Conservation (phyloP, 1,284 basidiomycete genomes). For the Neonothopanus nambi region DNA sequence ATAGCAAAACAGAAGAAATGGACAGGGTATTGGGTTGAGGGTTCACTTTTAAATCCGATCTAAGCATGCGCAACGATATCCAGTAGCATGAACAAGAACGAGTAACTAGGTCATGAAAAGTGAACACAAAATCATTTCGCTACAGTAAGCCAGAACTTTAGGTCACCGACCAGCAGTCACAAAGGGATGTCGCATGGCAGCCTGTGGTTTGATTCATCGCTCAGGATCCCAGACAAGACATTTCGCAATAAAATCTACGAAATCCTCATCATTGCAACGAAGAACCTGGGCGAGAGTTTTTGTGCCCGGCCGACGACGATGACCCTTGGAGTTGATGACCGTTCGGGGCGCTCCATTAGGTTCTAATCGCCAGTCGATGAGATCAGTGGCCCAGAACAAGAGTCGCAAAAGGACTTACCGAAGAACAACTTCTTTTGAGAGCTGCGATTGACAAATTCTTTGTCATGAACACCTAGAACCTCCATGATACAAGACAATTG, state of each 20-base stretch:
- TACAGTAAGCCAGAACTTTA: constrained; percentile 47
- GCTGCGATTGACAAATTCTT: too few relatives aligned
- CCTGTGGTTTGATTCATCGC: constrained; percentile 90
- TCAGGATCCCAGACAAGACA: too few relatives aligned
- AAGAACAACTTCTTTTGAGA: too few relatives aligned
- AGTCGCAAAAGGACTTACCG: too few relatives aligned
- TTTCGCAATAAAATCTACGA: too few relatives aligned
- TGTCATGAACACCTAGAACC: too few relatives aligned
- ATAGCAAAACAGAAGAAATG: constrained; percentile 16
- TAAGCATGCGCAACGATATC: constrained; percentile 24
- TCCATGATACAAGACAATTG: too few relatives aligned
- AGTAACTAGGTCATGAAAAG: constrained; percentile 10
- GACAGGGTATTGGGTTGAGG: constrained; percentile 43
- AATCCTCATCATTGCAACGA: too few relatives aligned
- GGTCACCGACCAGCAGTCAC: constrained; percentile 64
- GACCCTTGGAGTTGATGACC: constrained; percentile 96
- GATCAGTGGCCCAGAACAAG: too few relatives aligned
- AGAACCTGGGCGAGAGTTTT: too few relatives aligned
- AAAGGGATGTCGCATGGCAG: constrained; percentile 89
- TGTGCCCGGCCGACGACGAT: constrained; percentile 89
- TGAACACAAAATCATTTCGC: constrained; percentile 39
- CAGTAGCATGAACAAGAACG: constrained; percentile 17
- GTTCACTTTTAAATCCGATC: constrained; percentile 24
- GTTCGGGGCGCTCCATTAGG: constrained; percentile 90
- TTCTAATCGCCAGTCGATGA: constrained; percentile 99